Evolutionary conservation across 2,329 filamentous ascomycete genomes (phyloP).

Genomic region (Phialemonium atrogriseum): DNA sequence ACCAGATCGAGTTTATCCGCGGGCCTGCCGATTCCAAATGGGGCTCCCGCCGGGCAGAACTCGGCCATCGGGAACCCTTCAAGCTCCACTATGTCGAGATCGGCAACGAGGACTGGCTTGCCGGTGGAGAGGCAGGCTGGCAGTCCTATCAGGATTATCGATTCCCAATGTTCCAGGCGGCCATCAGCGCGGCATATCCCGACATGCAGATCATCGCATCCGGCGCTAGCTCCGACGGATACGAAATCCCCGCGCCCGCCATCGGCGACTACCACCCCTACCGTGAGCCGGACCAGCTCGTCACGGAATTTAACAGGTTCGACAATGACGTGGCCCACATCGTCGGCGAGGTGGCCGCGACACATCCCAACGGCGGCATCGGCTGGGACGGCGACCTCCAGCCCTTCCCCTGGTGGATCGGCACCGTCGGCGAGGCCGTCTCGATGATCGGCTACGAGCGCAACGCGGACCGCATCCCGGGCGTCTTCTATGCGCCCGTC

Average conservation of each 20-base stretch:
- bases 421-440: constrained; percentile 56
- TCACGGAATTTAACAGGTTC: constrained; percentile 41
- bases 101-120: constrained; percentile 60
- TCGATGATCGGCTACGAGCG: constrained; percentile 57
- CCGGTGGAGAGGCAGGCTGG: constrained; percentile 35
- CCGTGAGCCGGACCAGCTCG: constrained; percentile 39
- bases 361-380: constrained; percentile 42
- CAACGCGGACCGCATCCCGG: constrained; percentile 51
- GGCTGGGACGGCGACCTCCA: constrained; percentile 36
- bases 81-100: constrained; percentile 54
- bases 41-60: constrained; percentile 47
- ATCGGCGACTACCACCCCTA: constrained; percentile 27
- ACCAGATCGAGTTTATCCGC: constrained; percentile 56
- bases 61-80: constrained; percentile 56
- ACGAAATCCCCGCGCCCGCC: constrained; percentile 11
- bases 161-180: constrained; percentile 51
- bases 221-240: constrained; percentile 22
- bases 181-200: constrained; percentile 31
- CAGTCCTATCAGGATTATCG: constrained; percentile 44
- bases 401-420: constrained; percentile 48
- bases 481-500: constrained; percentile 41
- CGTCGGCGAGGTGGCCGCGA: constrained; percentile 41
- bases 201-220: constrained; percentile 17
- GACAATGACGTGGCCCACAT: constrained; percentile 11
- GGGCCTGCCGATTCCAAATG: constrained; percentile 42